Evolutionary conservation across 2,329 filamentous ascomycete genomes (phyloP).

Genomic region (Pestalotiopsis sp.): DNA sequence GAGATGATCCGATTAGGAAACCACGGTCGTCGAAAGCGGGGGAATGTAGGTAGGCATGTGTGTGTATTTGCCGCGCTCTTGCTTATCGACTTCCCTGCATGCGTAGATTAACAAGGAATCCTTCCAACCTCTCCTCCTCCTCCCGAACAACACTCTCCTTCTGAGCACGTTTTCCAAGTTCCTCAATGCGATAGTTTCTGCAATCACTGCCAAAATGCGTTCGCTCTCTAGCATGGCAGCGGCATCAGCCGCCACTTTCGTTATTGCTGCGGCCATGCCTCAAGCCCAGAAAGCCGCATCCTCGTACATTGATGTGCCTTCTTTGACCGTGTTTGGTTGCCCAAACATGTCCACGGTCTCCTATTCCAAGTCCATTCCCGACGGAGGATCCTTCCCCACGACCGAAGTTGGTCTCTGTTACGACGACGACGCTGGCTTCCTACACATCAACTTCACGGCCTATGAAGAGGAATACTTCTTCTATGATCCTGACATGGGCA

Average conservation of each 20-base stretch:
- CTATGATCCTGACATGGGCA: conserved; percentile 44
- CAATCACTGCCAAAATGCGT: not conserved
- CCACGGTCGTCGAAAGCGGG: not conserved
- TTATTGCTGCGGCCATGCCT: not conserved
- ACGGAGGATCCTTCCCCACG: conserved; percentile 37
- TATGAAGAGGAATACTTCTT: conserved; percentile 49
- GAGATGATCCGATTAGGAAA: not conserved
- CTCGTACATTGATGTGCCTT: not conserved
- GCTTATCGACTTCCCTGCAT: not conserved
- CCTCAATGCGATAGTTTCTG: not conserved
- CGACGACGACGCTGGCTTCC: conserved; percentile 33
- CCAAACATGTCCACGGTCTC: not conserved
- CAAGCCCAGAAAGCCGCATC: not conserved
- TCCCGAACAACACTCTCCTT: not conserved
- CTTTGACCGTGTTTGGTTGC: not conserved
- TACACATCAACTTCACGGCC: conserved; percentile 47
- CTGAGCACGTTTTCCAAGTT: not conserved
- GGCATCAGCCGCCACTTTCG: not conserved
- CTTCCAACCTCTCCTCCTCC: not conserved
- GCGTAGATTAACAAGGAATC: not conserved
- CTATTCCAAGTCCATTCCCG: conserved; percentile 6
- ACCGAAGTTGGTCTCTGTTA: conserved; percentile 53
- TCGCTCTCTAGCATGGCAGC: not conserved
- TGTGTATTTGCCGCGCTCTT: not conserved
- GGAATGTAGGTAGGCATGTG: not conserved